Evolutionary conservation across 176 grass and related monocot genomes (phyloP).

Genomic region (Ampelocalamus luodianensis): DNA sequence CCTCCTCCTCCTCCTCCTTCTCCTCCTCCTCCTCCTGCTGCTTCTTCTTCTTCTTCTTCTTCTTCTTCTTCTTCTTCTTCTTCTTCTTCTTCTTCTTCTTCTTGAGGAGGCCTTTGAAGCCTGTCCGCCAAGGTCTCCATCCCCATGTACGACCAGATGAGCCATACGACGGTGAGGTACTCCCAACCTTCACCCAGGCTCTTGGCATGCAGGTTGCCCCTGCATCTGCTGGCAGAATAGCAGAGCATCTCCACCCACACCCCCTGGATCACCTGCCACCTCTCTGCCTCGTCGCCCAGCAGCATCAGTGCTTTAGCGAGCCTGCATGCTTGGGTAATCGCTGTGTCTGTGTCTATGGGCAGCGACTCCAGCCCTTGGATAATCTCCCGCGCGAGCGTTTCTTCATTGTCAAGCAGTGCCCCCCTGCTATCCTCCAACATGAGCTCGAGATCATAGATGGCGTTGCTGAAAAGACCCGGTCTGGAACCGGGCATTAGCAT

Average conservation of each 20-base stretch:
- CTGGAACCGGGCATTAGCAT: background rate
- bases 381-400: too few relatives aligned
- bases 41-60: too few relatives aligned
- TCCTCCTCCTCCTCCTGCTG: too few relatives aligned
- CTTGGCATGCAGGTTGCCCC: background rate
- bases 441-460: background rate
- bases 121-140: background rate
- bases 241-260: too few relatives aligned
- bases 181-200: background rate
- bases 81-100: too few relatives aligned
- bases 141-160: background rate
- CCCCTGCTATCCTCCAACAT: background rate
- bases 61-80: too few relatives aligned
- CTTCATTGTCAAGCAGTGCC: too few relatives aligned
- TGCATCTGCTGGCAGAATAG: background rate
- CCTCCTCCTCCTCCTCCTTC: too few relatives aligned
- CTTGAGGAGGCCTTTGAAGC: background rate
- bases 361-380: too few relatives aligned
- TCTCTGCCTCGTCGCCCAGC: fast-evolving
- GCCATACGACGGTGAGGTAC: background rate
- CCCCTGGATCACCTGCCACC: background rate
- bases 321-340: background rate
- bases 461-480: background rate
- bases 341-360: too few relatives aligned
- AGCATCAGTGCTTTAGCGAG: background rate